Base-by-base conservation (phyloP, 75 land plant genomes). In the Sequoia sempervirens region DNA sequence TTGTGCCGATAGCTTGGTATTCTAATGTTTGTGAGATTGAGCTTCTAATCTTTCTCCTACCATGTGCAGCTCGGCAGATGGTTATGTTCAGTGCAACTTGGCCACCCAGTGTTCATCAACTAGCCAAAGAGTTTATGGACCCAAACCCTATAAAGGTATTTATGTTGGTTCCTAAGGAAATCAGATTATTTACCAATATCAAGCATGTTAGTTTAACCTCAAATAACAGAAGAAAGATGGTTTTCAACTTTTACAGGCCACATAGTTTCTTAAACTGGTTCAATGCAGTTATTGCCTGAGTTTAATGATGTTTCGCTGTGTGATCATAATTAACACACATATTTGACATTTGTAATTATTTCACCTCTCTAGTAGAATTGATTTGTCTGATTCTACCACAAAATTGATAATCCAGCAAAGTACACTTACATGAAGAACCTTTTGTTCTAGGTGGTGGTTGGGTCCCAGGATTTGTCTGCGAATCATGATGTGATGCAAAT, bases 11-110 rank as follows among this genome's bases (percentile, higher is more conserved):
- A 32, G 73, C 36, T 30, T 70, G 73, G 36, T 32, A 70, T 30
- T 70, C 15, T 70, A 12, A 70, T 11, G 73, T 2, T 70, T 3
- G 73, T 30, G 73, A 70, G 26, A 45, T 52, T 45, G 41, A 78
- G 50, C 14, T n/a, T 37, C 14, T 41, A n/a, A 78, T 3, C 52
- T 78, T 75, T 83, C 40, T 81, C 23, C 26, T 36, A 7, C 36
- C 15, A 37, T 43, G 28, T 88, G 83, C 90, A 94, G 96, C 56
- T 53, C 88, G 98, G 12, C 99, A 97, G 84, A 97, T 90, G 86
- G 91, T 96, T 15, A 97, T 96, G 99, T 97, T 97, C 73, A 97
- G 99, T 89, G 99, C 99, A 83, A 97, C 99, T 56, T 97, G 99
- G 99, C 99, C 99, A 66, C 58, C 83, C 40, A 84, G 90, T 83